Evolutionary conservation across 2,329 filamentous ascomycete species (phyloP).

Genomic region (Colletotrichum agaves): DNA sequence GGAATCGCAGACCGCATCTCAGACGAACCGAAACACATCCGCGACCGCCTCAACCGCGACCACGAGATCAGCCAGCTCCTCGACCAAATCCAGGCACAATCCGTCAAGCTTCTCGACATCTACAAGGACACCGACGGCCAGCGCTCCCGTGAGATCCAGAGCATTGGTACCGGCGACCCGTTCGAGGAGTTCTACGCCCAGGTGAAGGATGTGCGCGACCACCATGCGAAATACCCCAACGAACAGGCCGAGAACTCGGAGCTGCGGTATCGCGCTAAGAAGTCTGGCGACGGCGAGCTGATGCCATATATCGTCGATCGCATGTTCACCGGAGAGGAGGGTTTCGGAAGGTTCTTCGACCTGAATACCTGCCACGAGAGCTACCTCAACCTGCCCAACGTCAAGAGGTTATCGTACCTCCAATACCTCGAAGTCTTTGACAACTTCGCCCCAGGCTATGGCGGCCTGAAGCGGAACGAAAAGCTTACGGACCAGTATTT

Average conservation of each 20-base stretch:
- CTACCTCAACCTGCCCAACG: conserved; percentile 88
- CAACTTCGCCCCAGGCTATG: conserved; percentile 78
- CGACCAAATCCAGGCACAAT: conserved; percentile 88
- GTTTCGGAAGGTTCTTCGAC: conserved; percentile 92
- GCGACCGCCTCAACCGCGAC: conserved; percentile 88
- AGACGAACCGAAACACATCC: conserved; percentile 92
- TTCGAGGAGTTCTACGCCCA: conserved; percentile 94
- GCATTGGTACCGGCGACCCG: conserved; percentile 84
- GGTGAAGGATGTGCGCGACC: conserved; percentile 81
- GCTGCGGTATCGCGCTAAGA: conserved; percentile 82
- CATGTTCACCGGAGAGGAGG: conserved; percentile 96
- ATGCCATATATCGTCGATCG: conserved; percentile 79
- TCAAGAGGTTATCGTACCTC: conserved; percentile 87
- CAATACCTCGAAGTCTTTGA: conserved; percentile 96
- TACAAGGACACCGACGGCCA: conserved; percentile 82
- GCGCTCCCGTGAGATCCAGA: conserved; percentile 82
- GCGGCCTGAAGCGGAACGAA: conserved; percentile 80
- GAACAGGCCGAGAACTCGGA: conserved; percentile 96
- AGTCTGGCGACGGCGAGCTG: conserved; percentile 70
- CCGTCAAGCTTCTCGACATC: conserved; percentile 80
- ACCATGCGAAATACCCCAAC: conserved; percentile 91
- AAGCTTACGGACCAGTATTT: conserved; percentile 96
- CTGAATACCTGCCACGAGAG: conserved; percentile 85
- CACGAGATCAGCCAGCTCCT: conserved; percentile 92
- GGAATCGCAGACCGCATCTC: conserved; percentile 88